phyloP scores from a whole-genome alignment of 2,329 filamentous ascomycete species.

The Botrytis porri region DNA sequence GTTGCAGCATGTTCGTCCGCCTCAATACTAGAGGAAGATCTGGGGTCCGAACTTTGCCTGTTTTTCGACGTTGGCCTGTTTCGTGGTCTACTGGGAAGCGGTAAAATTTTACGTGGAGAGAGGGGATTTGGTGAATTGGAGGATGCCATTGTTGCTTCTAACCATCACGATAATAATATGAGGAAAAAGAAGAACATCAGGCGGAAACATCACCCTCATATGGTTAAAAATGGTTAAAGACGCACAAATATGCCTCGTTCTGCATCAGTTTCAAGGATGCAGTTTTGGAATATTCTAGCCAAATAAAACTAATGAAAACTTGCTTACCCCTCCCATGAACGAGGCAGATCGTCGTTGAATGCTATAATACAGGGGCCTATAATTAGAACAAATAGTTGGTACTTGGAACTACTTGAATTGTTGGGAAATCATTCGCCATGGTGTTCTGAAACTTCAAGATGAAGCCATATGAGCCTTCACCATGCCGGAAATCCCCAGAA shows the following conservation, averaged over 20 bases:
- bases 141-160: neutral
- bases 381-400: neutral
- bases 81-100: neutral
- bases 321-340: neutral
- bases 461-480: neutral
- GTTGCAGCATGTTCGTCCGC: neutral
- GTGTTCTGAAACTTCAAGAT: neutral
- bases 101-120: neutral
- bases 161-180: neutral
- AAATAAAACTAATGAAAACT: neutral
- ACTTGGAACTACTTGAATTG: neutral
- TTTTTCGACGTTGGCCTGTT: neutral
- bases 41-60: neutral
- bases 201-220: neutral
- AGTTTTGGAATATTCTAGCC: neutral
- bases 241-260: neutral
- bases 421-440: neutral
- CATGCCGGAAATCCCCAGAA: neutral
- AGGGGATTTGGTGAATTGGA: neutral
- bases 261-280: neutral
- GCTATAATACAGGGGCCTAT: neutral
- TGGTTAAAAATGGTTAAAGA: neutral
- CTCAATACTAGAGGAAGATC: neutral
- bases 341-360: neutral
- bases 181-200: neutral